Evolutionary conservation across 2,329 filamentous ascomycete genomes (phyloP), one percentile per base, ranked within the genome.

Genomic region (Aspergillus persii): DNA sequence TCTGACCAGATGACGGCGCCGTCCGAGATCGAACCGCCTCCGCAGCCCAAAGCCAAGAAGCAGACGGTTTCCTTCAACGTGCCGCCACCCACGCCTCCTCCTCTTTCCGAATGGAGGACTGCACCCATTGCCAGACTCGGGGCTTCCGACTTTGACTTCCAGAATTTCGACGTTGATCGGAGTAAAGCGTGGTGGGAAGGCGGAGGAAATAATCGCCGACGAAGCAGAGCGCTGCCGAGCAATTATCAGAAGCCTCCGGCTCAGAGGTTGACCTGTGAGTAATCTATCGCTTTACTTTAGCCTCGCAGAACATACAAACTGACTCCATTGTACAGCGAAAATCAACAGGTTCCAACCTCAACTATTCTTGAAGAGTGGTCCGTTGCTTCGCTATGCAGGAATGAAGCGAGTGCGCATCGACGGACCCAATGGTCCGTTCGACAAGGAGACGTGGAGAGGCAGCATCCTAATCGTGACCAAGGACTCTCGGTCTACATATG

Each of bases 391-490:
- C 60, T 99, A 96, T 73, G 94, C 89, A 57, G 95, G 96, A 23
- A 86, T 96, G 86, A 96, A 75, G 79, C 81, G 68, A 69, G 67
- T 76, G 63, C 66, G 64, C 49, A 68, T 72, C 54, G 64, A 74
- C 59, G 66, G 70, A n/a, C 66, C 71, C 15, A 68, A 71, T 53
- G 74, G 74, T 0, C 65, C 69, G 9, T 66, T 73, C 31, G 87
- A 91, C 48, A 84, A 86, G 54, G 91, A 96, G 68, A 87, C 94
- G 23, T 99, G 95, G 95, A 86, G 93, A 73, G 95, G 95, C 4
- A 96, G 87, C 61, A 84, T 98, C 58, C 92, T 99, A 91, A 96
- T 99, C 68, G 92, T 99, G 26, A 98, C 95, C 0, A 84, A 87
- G 54, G 94, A 99, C 70, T 83, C 86, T 2, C 85, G 89, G 46